Conservation (phyloP, 2,329 filamentous ascomycete species). For the Fusarium stilboides region DNA sequence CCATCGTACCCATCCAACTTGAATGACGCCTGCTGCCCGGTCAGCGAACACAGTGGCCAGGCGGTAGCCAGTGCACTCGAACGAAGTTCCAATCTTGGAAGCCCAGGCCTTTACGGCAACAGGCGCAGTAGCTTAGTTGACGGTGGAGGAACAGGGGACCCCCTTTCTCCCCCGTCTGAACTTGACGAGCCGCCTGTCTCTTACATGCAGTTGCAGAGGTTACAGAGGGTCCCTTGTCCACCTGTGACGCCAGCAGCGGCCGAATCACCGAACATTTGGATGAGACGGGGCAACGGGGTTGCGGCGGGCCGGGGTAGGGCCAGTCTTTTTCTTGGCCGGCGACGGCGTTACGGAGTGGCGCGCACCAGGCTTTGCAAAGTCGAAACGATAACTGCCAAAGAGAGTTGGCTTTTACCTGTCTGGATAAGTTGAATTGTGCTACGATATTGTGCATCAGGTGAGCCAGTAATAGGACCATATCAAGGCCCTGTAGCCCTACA, state of each 20-base stretch:
- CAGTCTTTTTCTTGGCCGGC: conserved; percentile 24
- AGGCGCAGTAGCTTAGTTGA: conserved; percentile 36
- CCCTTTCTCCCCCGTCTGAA: conserved; percentile 22
- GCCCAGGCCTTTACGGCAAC: conserved; percentile 14
- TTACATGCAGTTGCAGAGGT: conserved; percentile 33
- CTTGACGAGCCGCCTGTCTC: conserved; percentile 34
- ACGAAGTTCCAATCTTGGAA: background rate
- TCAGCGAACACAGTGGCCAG: conserved; percentile 33
- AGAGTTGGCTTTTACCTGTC: background rate
- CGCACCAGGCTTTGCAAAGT: conserved; percentile 17
- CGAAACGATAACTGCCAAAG: conserved; percentile 18
- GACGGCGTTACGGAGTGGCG: conserved; percentile 32
- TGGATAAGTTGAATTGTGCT: background rate
- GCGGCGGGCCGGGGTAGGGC: conserved; percentile 29
- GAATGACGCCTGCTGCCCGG: conserved; percentile 34
- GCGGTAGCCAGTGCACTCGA: conserved; percentile 33
- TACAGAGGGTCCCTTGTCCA: conserved; percentile 44
- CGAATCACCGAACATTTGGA: conserved; percentile 46
- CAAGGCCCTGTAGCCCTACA: conserved; percentile 32
- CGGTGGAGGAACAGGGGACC: conserved; percentile 39
- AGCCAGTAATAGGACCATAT: conserved; percentile 12
- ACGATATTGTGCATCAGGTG: background rate
- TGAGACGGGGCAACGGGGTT: conserved; percentile 38
- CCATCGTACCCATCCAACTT: conserved; percentile 35
- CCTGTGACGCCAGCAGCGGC: conserved; percentile 48